A percentile compares a stretch with the other conserved stretches of the same genome.
phyloP scores from a whole-genome alignment of 2,329 filamentous ascomycete species.

The Fusarium multiceps region DNA sequence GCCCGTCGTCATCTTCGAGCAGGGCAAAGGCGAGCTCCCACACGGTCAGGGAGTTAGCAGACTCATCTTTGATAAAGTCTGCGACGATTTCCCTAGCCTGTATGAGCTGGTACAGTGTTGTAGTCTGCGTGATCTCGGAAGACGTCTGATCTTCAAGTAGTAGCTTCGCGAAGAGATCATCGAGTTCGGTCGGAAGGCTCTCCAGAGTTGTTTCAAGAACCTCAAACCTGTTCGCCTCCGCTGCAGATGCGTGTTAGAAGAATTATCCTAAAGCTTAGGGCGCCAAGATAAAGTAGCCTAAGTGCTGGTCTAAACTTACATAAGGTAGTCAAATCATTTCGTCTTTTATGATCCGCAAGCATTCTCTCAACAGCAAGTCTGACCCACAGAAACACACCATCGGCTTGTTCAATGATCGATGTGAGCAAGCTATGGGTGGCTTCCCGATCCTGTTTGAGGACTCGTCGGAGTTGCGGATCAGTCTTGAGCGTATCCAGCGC shows the following conservation, averaged over 20 bases:
- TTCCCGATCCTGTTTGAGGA: not conserved
- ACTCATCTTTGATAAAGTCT: slow-evolving; percentile 14
- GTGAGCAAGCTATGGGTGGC: not conserved
- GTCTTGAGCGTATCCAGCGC: not conserved
- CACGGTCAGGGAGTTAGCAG: slow-evolving; percentile 7
- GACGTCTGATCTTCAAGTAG: slow-evolving; percentile 1
- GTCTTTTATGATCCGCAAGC: not conserved
- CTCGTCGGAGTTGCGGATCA: not conserved
- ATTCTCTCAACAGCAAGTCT: slow-evolving; percentile 11
- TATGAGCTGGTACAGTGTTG: slow-evolving; percentile 11
- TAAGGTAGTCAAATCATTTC: not conserved
- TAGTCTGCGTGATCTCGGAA: not conserved
- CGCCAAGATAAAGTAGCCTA: not conserved
- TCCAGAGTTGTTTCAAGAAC: not conserved
- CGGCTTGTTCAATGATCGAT: not conserved
- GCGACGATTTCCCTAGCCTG: slow-evolving; percentile 1
- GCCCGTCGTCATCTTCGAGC: not conserved
- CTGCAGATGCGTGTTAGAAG: not conserved
- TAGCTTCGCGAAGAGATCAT: slow-evolving; percentile 12
- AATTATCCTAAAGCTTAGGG: not conserved
- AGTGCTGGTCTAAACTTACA: not conserved
- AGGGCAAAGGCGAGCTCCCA: slow-evolving; percentile 13
- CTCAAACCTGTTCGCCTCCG: not conserved
- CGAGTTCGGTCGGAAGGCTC: slow-evolving; percentile 3
- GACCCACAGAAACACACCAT: slow-evolving; percentile 24